Conservation (phyloP, 805 yeast genomes). For the Teunomyces pallodes region DNA sequence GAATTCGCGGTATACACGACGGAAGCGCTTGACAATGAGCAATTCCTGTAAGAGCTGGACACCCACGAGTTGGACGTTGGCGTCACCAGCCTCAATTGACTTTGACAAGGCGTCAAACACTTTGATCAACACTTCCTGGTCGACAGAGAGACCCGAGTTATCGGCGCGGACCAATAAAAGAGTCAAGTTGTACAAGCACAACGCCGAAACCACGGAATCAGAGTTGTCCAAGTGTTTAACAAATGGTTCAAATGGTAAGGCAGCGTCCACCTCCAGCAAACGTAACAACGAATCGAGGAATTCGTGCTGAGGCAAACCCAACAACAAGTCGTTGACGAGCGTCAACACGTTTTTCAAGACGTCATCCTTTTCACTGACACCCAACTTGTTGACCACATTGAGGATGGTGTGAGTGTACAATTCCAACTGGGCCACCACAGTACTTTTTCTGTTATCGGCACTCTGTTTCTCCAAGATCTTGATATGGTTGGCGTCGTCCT, state of each 20-base stretch:
- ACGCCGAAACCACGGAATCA: slow-evolving; percentile 57
- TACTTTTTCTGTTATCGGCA: slow-evolving; percentile 38
- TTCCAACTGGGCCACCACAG: slow-evolving; percentile 44
- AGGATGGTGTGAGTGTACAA: slow-evolving; percentile 55
- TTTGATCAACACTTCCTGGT: slow-evolving; percentile 38
- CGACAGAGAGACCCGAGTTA: slow-evolving; percentile 14
- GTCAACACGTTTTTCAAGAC: slow-evolving; percentile 64
- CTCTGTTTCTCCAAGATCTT: slow-evolving; percentile 52
- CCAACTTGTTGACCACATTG: slow-evolving; percentile 49
- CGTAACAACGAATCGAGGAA: slow-evolving; percentile 41
- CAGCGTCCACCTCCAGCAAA: slow-evolving; percentile 38
- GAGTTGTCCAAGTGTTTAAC: slow-evolving; percentile 48
- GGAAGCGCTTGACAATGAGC: slow-evolving; percentile 51
- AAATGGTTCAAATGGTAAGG: slow-evolving; percentile 55
- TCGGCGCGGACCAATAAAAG: slow-evolving; percentile 39
- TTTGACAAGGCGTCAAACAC: slow-evolving; percentile 35
- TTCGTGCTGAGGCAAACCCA: slow-evolving; percentile 33
- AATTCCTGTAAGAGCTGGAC: slow-evolving; percentile 66
- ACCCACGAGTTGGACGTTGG: slow-evolving; percentile 54
- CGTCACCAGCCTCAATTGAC: slow-evolving; percentile 31
- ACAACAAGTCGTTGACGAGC: slow-evolving; percentile 55
- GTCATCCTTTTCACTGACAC: slow-evolving; percentile 51
- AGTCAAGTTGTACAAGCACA: slow-evolving; percentile 54
- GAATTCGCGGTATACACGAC: slow-evolving; percentile 45
- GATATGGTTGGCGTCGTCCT: slow-evolving; percentile 63